Evolutionary conservation across 306 rosid species (phyloP).

Genomic region (Castanea mollissima): DNA sequence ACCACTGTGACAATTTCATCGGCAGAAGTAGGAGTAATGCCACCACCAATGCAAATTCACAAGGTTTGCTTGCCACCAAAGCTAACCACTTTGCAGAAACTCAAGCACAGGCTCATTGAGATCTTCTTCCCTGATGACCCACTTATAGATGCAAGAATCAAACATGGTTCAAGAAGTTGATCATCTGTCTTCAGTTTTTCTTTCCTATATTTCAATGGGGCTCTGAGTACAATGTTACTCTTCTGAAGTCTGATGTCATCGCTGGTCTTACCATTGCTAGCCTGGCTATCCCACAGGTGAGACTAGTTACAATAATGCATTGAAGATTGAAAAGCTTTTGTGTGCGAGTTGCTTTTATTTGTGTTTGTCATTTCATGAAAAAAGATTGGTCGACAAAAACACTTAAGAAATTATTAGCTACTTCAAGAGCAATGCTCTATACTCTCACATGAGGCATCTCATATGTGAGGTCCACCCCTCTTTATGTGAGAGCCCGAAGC

Average conservation of each 20-base stretch:
- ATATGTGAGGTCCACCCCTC: no score
- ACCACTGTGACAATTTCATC: slow-evolving; percentile 44
- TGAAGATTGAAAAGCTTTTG: neutral
- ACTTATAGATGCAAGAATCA: slow-evolving; percentile 68
- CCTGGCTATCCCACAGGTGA: slow-evolving; percentile 95
- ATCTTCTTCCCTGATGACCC: slow-evolving; percentile 94
- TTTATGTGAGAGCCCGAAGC: no score
- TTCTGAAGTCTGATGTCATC: slow-evolving; percentile 65
- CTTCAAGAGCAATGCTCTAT: fast-evolving
- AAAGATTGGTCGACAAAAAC: neutral
- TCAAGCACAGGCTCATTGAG: slow-evolving; percentile 61
- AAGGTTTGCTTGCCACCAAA: slow-evolving; percentile 63
- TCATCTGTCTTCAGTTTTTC: slow-evolving; percentile 63
- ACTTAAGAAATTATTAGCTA: neutral
- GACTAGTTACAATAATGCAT: neutral
- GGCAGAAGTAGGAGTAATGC: slow-evolving; percentile 32
- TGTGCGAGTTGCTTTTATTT: neutral
- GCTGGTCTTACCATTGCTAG: slow-evolving; percentile 98
- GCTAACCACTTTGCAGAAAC: slow-evolving; percentile 60
- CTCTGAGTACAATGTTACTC: slow-evolving; percentile 46
- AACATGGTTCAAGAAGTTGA: slow-evolving; percentile 39
- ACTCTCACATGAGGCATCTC: no score
- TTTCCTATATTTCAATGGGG: slow-evolving; percentile 94
- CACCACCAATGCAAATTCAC: slow-evolving; percentile 52
- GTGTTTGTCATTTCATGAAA: neutral